Evolutionary conservation across 805 yeast species (phyloP), one percentile per base, ranked within the genome.

Genomic region (Nakazawaea wyomingensis): DNA sequence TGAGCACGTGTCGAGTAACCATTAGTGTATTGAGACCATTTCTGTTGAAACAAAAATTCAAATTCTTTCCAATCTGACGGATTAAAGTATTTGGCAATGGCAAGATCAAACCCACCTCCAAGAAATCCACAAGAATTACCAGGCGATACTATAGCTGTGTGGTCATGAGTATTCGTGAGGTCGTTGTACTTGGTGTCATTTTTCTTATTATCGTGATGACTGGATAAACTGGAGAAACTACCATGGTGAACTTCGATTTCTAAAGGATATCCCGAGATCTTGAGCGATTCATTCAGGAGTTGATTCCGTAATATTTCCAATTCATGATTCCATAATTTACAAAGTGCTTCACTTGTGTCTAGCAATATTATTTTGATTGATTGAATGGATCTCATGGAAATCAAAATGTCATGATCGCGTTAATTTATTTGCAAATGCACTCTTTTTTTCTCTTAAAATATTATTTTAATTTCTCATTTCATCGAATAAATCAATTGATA

Each of bases 41-140:
- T 45, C 4, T 34, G 26, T 26, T 54, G 55, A 2, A 59, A 49
- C 17, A 44, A 45, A 1, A 17, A 11, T 36, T 66, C 68, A 1
- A 59, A 51, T 1, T 37, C 37, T 21, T 43, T 40, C 54, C 58
- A 50, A 3, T 46, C 26, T 18, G 34, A 34, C 24, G n/a, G 16
- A 29, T 29, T 29, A 43, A 59, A 66, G 22, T 57, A 44, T 4
- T 51, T 45, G 2, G 66, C 65, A n/a, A 68, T 44, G 1, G 60
- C 61, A 34, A 45, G 50, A 51, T 74, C 80, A 51, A 74, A 71
- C 1, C 80, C 80, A 2, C 80, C 80, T 3, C 73, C 74, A 49
- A 74, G 57, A 38, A 60, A 67, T 4, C 78, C 79, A 41, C 66
- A 59, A 2, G 76, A 68, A 46, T 74, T 74, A 1, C 79, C 80